A percentile compares a stretch with the other conserved stretches of the same genome.
Conservation (phyloP, 345 rosid genomes). For the Heritiera fomes region DNA sequence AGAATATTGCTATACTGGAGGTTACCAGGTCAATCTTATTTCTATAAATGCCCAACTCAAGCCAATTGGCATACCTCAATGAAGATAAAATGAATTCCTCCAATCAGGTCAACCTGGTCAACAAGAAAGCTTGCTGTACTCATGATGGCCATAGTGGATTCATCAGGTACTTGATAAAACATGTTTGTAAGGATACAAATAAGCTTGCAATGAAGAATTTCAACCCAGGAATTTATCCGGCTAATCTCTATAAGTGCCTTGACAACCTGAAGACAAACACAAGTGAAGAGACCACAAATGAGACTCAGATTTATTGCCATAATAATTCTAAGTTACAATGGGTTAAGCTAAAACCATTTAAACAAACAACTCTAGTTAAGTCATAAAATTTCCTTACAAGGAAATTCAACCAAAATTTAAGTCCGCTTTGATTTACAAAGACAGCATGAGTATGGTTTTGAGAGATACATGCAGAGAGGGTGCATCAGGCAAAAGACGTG, state of each 20-base stretch:
- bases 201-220: slow-evolving; percentile 92
- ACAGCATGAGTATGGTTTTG: neutral
- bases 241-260: slow-evolving; percentile 72
- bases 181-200: too few relatives aligned
- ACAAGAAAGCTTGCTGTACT: slow-evolving; percentile 61
- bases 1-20: neutral
- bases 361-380: neutral
- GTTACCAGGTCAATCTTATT: slow-evolving; percentile 1
- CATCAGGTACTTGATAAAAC: slow-evolving; percentile 68
- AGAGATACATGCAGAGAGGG: neutral
- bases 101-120: slow-evolving; percentile 89
- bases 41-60: slow-evolving; percentile 1
- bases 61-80: slow-evolving; percentile 59
- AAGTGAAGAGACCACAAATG: neutral
- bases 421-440: neutral
- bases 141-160: slow-evolving; percentile 36
- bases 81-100: slow-evolving; percentile 91
- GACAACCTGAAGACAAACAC: slow-evolving; percentile 60
- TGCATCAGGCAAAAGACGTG: neutral
- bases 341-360: neutral
- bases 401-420: neutral
- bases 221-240: slow-evolving; percentile 93
- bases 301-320: neutral
- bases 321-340: neutral
- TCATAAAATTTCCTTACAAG: neutral